These are phyloP conservation scores for Eutrema japonicum DNA, from an alignment of 345 rosid species.

Conservation along the genomic window DNA sequence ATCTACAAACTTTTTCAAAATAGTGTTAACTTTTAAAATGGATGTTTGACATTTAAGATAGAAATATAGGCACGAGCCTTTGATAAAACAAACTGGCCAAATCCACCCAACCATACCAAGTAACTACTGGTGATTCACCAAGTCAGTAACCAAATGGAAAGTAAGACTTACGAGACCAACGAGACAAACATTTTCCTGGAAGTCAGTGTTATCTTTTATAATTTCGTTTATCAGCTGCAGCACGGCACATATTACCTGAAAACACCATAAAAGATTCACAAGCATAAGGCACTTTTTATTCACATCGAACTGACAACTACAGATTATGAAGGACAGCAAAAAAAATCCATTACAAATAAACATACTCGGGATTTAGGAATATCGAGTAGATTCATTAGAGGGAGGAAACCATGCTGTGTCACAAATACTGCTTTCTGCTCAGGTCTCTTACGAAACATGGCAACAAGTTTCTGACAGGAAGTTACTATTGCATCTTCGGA, in stretches of 20 bases:
- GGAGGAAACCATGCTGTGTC: constrained; percentile 91
- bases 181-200: constrained; percentile 97
- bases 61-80: neutral
- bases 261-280: constrained; percentile 28
- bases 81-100: neutral
- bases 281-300: constrained; percentile 27
- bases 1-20: neutral
- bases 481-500: constrained; percentile 86
- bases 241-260: constrained; percentile 86
- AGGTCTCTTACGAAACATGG: constrained; percentile 82
- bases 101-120: constrained; percentile 3
- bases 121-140: constrained; percentile 20
- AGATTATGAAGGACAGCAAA: constrained; percentile 12
- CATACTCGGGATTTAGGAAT: constrained; percentile 83
- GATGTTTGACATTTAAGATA: constrained; percentile 19
- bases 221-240: constrained; percentile 92
- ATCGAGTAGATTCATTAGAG: constrained; percentile 87
- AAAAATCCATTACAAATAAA: constrained; percentile 12
- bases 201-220: constrained; percentile 74
- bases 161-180: constrained; percentile 76
- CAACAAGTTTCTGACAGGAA: constrained; percentile 77
- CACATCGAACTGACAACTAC: constrained; percentile 13
- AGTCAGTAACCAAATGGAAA: constrained; percentile 29
- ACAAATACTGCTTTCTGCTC: constrained; percentile 89
- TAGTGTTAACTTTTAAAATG: constrained; percentile 9